Conservation (phyloP, 2,329 filamentous ascomycete genomes). For the Penicillium sp. region DNA sequence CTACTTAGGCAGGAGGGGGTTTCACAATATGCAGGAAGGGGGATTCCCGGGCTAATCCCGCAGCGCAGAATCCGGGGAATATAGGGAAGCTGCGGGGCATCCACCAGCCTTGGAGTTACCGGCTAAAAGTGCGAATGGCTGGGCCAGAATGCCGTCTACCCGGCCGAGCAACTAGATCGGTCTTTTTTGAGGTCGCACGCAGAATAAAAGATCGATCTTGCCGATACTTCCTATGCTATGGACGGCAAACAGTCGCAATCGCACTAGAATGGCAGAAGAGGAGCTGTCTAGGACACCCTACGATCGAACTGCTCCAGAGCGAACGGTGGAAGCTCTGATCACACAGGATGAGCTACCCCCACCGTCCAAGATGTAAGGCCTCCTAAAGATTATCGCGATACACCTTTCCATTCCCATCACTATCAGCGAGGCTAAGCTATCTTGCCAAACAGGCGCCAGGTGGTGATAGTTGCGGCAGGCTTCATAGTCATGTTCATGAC, state of each 20-base stretch:
- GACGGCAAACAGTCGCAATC: not conserved
- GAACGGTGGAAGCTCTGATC: not conserved
- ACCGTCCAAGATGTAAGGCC: slow-evolving; percentile 15
- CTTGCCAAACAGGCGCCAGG: slow-evolving; percentile 12
- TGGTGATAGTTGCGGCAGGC: slow-evolving; percentile 23
- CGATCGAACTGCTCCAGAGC: not conserved
- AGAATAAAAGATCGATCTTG: not conserved
- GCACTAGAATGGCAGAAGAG: slow-evolving; percentile 8
- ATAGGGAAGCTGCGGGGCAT: not conserved
- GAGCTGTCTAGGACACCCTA: not conserved
- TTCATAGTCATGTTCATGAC: slow-evolving; percentile 39
- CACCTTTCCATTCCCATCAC: not conserved
- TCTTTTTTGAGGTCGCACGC: not conserved
- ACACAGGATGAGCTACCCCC: slow-evolving; percentile 7
- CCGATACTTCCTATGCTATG: not conserved
- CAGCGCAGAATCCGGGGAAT: not conserved
- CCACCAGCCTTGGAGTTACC: not conserved
- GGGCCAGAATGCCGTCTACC: not conserved
- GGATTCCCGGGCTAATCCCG: not conserved
- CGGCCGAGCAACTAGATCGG: not conserved
- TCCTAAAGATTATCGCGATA: not conserved
- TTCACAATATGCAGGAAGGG: no score
- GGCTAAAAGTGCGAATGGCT: not conserved
- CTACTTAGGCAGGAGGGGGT: no score
- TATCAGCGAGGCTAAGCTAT: not conserved